Evolutionary conservation across 345 rosid species (phyloP), one percentile per base, ranked within the genome.

Genomic region (Firmiana major): DNA sequence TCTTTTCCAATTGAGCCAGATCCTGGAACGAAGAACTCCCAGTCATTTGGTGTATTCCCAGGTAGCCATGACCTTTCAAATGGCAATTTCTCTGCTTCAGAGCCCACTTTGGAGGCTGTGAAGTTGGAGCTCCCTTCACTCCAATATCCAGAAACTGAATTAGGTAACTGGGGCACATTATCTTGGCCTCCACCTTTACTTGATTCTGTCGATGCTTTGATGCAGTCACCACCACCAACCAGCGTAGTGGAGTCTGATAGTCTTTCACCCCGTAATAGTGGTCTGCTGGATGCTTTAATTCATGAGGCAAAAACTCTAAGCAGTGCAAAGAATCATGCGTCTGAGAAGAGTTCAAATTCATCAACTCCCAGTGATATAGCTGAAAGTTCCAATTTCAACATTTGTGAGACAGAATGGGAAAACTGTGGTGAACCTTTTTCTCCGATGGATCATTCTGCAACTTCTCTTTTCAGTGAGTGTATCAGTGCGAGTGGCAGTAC

Each of bases 51-150:
- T 77, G 87, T 80, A 69, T 80, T 87, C 86, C 89, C 84, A 76
- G 88, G 91, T 80, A 67, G 94, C 94, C 97, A 91, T 84, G 80
- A 93, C 94, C 85, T 88, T 84, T 82, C 88, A 83, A 88, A 90
- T 90, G 96, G 96, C 91, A 81, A 85, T 83, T 86, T 89, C 92
- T 86, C 92, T 86, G 83, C 98, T 96, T 96, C 97, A 75, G 91
- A 83, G 92, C 90, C 95, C 80, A 53, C 63, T 31, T 80, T 85
- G 17, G 94, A 83, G 94, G 89, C 94, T 80, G 82, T 91, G 98
- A 94, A 96, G 99, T 86, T 87, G 93, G 99, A 96, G 98, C 98
- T 96, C 99, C 98, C 98, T 96, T 96, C 99, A 92, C 94, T 96
- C 98, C 99, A 96, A 96, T 89, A 89, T 92, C 74, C 92, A 79